Base-by-base conservation (phyloP, 176 grass and related monocot genomes). In the Metroxylon sagu region DNA sequence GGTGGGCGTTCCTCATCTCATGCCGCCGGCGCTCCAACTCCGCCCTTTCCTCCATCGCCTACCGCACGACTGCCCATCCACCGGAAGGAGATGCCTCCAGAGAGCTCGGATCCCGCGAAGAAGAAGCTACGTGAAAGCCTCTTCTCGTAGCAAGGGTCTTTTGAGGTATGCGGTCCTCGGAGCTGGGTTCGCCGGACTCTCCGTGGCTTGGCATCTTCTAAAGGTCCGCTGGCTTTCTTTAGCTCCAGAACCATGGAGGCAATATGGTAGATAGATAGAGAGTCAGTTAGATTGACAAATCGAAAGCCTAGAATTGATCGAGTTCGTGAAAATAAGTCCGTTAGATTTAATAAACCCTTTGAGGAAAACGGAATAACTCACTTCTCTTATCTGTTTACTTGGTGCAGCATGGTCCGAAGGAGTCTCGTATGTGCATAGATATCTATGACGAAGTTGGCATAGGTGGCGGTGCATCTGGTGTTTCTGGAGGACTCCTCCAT, bases 121-220 rank as follows among this genome's bases (percentile, higher is more conserved):
- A 53, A 67, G 61, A 67, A 43, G 18, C 25, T 23, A 27, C 60
- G 16, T 27, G 12, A 48, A 23, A 1, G 25, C 54, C 51, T 6
- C 18, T 50, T 68, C 52, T 69, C 48, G 54, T 28, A 50, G 61
- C 8, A 59, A 60, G 21, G 54, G 74, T 50, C 69, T 60, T 59
- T 70, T 74, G 10, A 83, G 81, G 39, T 97, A 97, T 48, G 92
- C 92, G 17, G 61, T 97, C 49, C 83, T 96, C 19, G 87, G 92
- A 54, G 86, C 86, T 17, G 91, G 91, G 1, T 90, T 96, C 61
- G 78, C 87, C 6, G 87, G 92, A 10, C 62, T 90, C 31, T 96
- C 92, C 21, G 92, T 96, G 27, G 87, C 86, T 8, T 96, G 92
- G 92, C 72, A 97, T 70, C 83, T 97, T 77, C 92, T 97, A 69